Base-by-base conservation (phyloP, 2,329 filamentous ascomycete genomes). In the Cadophora gregata region DNA sequence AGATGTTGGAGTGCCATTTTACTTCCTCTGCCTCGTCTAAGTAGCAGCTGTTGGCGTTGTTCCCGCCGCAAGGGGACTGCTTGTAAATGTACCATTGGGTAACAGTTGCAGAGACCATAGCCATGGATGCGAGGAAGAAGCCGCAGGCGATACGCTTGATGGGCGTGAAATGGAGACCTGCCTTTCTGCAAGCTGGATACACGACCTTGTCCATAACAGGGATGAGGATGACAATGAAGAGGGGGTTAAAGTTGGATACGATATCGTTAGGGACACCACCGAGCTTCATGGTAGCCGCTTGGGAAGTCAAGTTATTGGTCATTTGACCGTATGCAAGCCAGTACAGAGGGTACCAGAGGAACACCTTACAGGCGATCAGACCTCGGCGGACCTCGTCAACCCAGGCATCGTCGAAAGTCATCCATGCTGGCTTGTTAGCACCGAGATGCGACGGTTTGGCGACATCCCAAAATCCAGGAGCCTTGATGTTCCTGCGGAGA, bases 371-470 rank as follows among this genome's bases (percentile, higher is more conserved):
- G 66, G 89, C 89, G 72, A 72, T 80, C 80, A 74, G 80, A 77
- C 64, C 81, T 75, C 88, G 86, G 60, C 81, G 80, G 12, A 89
- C 84, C 71, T 91, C 88, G 72, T 87, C 86, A 60, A 93, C 88
- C 90, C 90, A 94, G 59, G 86, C 87, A 72, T 95, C 92, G 69
- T 94, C 91, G 72, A 93, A 93, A 0, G 88, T 90, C 88, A 93
- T 93, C 90, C 90, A 93, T 0, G 63, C 59, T 0, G 90, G 90
- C 81, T 84, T 71, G 90, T 88, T 51, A 87, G 80, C 1, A 25
- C 60, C 60, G 16, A 62, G 60, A 29, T 29, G 29, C 58, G 83
- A 85, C 7, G 88, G 88, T 79, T 84, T 85, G 33, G 85, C 85
- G 21, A 80, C 79, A 27, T 89, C 80, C 88, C 88, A 90, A 75